phyloP scores from a whole-genome alignment of 192 early-diverging fungal genomes.

The Obelidium mucronatum region DNA sequence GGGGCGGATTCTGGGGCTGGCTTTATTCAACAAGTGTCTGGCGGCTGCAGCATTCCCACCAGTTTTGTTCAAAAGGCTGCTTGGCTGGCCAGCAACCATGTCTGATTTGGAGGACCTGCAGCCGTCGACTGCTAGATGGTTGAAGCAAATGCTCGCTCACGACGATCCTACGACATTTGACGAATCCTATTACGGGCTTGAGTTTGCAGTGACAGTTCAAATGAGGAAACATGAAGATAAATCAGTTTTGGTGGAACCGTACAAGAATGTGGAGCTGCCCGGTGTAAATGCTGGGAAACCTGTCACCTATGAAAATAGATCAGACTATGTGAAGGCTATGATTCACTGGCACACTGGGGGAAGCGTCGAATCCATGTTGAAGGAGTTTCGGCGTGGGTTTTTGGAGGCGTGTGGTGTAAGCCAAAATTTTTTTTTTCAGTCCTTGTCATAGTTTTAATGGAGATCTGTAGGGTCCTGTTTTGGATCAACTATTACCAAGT shows the following conservation, averaged over 20 bases:
- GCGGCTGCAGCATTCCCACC: slow-evolving; percentile 7
- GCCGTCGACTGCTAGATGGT: slow-evolving; percentile 16
- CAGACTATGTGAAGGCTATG: slow-evolving; percentile 21
- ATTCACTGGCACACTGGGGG: slow-evolving; percentile 23
- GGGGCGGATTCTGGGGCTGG: slow-evolving; percentile 25
- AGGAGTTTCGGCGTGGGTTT: slow-evolving; percentile 21
- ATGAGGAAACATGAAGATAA: not conserved
- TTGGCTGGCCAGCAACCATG: slow-evolving; percentile 24
- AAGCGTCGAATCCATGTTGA: slow-evolving; percentile 10
- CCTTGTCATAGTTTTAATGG: not conserved
- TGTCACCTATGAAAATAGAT: slow-evolving; percentile 26
- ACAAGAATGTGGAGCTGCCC: slow-evolving; percentile 23
- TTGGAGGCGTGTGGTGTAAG: slow-evolving; percentile 20
- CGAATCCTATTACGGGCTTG: slow-evolving; percentile 25
- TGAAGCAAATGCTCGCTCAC: slow-evolving; percentile 25
- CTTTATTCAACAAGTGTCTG: slow-evolving; percentile 26
- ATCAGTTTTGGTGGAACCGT: slow-evolving; percentile 13
- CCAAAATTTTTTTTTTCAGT: not conserved
- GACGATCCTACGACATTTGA: slow-evolving; percentile 16
- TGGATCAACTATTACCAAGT: slow-evolving; percentile 22
- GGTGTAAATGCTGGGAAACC: not conserved
- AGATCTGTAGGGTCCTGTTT: not conserved
- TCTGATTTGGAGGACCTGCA: slow-evolving; percentile 19
- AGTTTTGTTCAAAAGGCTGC: slow-evolving; percentile 20
- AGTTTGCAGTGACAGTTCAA: slow-evolving; percentile 27